Evolutionary conservation across 1,284 basidiomycete species (phyloP).

Genomic region (Puccinia polysora): DNA sequence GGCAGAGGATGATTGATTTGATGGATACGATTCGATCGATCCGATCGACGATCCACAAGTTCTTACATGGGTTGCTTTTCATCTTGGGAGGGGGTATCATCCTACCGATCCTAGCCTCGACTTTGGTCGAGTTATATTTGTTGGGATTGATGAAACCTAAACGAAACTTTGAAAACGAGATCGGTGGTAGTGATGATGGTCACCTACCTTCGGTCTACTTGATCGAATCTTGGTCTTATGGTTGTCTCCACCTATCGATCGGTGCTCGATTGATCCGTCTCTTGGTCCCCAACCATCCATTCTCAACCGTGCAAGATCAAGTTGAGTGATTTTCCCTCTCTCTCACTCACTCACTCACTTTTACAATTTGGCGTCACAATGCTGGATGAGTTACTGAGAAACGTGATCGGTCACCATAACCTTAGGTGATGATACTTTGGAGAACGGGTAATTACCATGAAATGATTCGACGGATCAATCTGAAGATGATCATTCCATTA

Average conservation of each 20-base stretch:
- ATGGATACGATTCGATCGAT: not conserved
- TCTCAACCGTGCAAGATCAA: conserved; percentile 33
- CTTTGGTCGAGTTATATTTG: conserved; percentile 31
- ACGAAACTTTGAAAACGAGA: too few relatives aligned
- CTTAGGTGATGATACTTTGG: conserved; percentile 30
- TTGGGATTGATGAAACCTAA: conserved; percentile 19
- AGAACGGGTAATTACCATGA: not conserved
- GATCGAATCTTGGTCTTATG: conserved; percentile 35
- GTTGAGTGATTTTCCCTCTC: conserved; percentile 9
- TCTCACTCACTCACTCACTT: not conserved
- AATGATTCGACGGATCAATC: conserved; percentile 13
- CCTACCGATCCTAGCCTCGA: conserved; percentile 20
- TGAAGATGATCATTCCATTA: conserved; percentile 14
- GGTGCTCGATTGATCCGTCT: conserved; percentile 7
- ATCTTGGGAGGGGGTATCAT: conserved; percentile 6
- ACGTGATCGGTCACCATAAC: not conserved
- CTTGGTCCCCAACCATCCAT: conserved; percentile 3
- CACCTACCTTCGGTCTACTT: conserved; percentile 12
- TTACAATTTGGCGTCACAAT: not conserved
- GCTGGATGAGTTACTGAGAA: not conserved
- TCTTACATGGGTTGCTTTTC: not conserved
- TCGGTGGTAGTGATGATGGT: not conserved
- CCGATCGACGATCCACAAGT: not conserved
- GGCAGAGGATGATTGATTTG: not conserved
- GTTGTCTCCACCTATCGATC: conserved; percentile 29